These are phyloP conservation scores for Ogataea populi-albae DNA, from an alignment of 805 yeast genomes.

Conservation along the genomic window DNA sequence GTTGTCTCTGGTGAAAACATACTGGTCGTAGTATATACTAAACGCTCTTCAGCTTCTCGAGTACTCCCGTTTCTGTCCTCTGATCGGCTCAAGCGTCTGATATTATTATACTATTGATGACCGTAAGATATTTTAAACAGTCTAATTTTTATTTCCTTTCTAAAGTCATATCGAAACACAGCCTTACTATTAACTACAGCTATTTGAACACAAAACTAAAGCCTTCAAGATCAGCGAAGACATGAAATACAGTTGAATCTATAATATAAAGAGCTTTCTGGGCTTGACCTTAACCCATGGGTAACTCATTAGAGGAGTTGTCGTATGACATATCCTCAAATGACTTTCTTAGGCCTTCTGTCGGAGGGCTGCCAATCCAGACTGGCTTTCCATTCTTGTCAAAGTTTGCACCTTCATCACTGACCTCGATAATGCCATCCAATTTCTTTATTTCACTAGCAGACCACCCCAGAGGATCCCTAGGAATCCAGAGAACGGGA, in stretches of 20 bases:
- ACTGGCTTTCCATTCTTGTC: slow-evolving; percentile 45
- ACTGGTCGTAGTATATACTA: too few species aligned
- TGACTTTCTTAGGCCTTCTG: slow-evolving; percentile 4
- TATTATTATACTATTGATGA: slow-evolving; percentile 1
- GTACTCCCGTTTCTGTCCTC: too few species aligned
- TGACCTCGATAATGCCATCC: slow-evolving; percentile 52
- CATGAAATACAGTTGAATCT: too few species aligned
- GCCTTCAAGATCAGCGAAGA: too few species aligned
- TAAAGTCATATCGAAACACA: too few species aligned
- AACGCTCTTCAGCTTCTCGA: too few species aligned
- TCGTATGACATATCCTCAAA: not conserved
- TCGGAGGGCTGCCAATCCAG: slow-evolving; percentile 54
- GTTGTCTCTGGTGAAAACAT: slow-evolving; percentile 18
- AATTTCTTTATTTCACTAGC: slow-evolving; percentile 54
- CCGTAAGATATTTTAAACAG: slow-evolving; percentile 1
- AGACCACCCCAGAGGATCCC: slow-evolving; percentile 83
- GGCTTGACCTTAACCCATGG: too few species aligned
- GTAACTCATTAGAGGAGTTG: slow-evolving; percentile 1
- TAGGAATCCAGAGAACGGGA: slow-evolving; percentile 90
- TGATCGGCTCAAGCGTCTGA: too few species aligned
- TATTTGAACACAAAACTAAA: too few species aligned
- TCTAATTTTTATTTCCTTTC: too few species aligned
- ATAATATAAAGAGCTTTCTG: too few species aligned
- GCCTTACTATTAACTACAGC: too few species aligned
- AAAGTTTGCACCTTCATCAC: slow-evolving; percentile 66